Base-by-base conservation (phyloP, 179 eudicot species). In the Silene coronaria region DNA sequence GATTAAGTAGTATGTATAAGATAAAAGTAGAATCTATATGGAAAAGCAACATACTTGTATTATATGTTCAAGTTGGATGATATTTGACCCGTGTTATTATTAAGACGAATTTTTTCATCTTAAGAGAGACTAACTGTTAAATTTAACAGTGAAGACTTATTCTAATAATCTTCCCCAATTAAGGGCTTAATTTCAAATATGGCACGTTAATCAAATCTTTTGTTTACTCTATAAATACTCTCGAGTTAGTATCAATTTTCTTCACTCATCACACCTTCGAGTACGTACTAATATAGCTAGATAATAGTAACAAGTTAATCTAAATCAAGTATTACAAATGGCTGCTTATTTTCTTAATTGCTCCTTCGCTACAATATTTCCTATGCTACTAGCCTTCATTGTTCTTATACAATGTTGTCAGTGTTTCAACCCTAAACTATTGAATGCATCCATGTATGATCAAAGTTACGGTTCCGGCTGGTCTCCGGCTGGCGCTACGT, bases 401-500 rank as follows among this genome's bases (percentile, higher is more conserved):
- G 38, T 28, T 65, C 61, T 71, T 48, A 3, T 27, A 28, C n/a
- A 64, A 64, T 27, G 62, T 51, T 46, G 48, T 65, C 46, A 75
- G 19, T 46, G 63, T 75, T 65, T 28, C 26, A 46, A 75, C n/a
- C 71, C 71, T 13, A 75, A 75, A 28, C 13, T 3, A 12, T 11
- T 65, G 14, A 75, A 65, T 48, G 71, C 11, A 45, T 46, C 77
- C 53, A 17, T 8, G 30, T 23, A 61, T 26, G 57, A 16, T 11
- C 59, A 45, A 45, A 10, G 26, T 19, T 26, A 24, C 22, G 60
- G 19, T 19, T 65, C 63, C 42, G 22, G 32, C 17, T 75, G 77
- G 77, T 48, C 45, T 48, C 72, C 82, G 0, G 93, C 93, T 24
- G 84, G 86, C 36, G 96, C 93, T 12, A 89, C 89, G 7, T 89